Evolutionary conservation across 2,329 filamentous ascomycete genomes (phyloP).

Genomic region (Ophiostoma piceae): DNA sequence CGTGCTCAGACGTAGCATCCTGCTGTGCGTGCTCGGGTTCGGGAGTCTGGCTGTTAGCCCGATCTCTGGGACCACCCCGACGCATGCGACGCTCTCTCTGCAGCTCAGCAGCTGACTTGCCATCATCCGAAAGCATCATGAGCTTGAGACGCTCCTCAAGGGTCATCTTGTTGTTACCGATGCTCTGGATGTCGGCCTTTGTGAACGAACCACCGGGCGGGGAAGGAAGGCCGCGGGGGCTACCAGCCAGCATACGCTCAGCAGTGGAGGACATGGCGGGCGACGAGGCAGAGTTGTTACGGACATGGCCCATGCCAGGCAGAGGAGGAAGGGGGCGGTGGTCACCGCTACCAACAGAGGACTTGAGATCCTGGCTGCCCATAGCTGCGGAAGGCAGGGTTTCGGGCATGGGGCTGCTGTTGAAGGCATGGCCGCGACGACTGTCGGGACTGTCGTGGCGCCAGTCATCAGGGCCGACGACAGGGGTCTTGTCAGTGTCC

Average conservation of each 20-base stretch:
- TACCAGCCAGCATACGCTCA: constrained; percentile 59
- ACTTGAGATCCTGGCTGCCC: constrained; percentile 57
- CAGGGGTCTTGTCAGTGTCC: constrained; percentile 93
- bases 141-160: constrained; percentile 79
- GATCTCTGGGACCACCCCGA: constrained; percentile 52
- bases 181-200: constrained; percentile 73
- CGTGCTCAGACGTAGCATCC: constrained; percentile 36
- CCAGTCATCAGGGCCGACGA: constrained; percentile 97
- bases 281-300: constrained; percentile 51
- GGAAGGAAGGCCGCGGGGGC: constrained; percentile 63
- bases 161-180: constrained; percentile 70
- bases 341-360: constrained; percentile 71
- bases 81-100: constrained; percentile 66
- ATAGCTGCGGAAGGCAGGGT: constrained; percentile 43
- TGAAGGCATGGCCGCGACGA: constrained; percentile 55
- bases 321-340: constrained; percentile 82
- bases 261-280: constrained; percentile 63
- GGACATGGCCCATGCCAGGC: constrained; percentile 53
- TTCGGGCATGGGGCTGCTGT: constrained; percentile 63
- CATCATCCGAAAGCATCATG: constrained; percentile 77
- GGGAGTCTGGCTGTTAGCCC: constrained; percentile 40
- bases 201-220: constrained; percentile 64
- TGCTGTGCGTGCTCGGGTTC: constrained; percentile 38
- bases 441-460: constrained; percentile 59
- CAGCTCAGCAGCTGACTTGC: constrained; percentile 57